Conservation (phyloP, 495 filamentous ascomycete genomes). For the Echria macrotheca region DNA sequence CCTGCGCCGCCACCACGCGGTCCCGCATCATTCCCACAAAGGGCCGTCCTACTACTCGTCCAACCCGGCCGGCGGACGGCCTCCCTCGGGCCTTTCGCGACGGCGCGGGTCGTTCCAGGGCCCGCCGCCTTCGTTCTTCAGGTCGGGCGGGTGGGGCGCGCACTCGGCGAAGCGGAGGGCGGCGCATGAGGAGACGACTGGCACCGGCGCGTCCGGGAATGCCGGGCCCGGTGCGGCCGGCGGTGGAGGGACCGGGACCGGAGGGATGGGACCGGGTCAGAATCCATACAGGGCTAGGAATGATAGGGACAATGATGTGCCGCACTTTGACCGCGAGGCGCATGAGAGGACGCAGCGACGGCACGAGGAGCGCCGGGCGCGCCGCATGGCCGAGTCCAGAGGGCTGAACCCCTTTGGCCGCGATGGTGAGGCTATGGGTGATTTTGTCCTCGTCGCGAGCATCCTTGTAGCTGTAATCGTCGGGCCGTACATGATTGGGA, state of each 20-base stretch:
- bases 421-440: not conserved
- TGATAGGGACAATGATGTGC: conserved; percentile 46
- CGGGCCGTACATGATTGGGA: conserved; percentile 28
- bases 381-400: conserved; percentile 14
- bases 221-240: not conserved
- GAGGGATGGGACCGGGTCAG: conserved; percentile 46
- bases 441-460: conserved; percentile 36
- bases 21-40: conserved; percentile 15
- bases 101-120: conserved; percentile 70
- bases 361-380: conserved; percentile 33
- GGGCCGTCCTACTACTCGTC: conserved; percentile 46
- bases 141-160: conserved; percentile 65
- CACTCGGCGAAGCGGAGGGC: conserved; percentile 44
- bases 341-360: conserved; percentile 53
- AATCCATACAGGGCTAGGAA: conserved; percentile 27
- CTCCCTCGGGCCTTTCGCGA: conserved; percentile 72
- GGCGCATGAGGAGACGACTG: conserved; percentile 39
- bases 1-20: conserved; percentile 25
- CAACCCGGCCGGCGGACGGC: conserved; percentile 59
- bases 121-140: conserved; percentile 84
- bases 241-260: conserved; percentile 10
- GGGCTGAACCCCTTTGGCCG: conserved; percentile 6
- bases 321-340: conserved; percentile 61
- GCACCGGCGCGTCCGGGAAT: not conserved
- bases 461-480: conserved; percentile 35